These are phyloP conservation scores for Gymnopilus junonius DNA, from an alignment of 768 basidiomycete species.

Conservation along the genomic window DNA sequence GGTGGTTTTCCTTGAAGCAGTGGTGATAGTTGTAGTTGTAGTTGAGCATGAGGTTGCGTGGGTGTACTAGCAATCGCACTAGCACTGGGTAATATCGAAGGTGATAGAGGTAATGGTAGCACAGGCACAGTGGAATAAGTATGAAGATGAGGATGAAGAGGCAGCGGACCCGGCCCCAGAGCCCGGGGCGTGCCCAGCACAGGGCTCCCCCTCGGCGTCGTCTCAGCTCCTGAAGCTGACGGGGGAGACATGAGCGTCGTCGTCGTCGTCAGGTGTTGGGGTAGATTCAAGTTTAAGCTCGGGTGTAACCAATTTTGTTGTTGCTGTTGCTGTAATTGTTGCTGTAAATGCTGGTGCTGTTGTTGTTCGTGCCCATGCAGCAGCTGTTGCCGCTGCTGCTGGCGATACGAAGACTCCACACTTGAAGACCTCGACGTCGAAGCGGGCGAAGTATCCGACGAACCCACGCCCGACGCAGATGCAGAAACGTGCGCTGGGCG, in stretches of 20 bases:
- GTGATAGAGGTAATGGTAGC: not conserved
- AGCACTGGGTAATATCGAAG: not conserved
- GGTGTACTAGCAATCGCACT: not conserved
- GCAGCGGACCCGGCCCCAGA: slow-evolving; percentile 2
- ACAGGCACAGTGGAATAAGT: not conserved
- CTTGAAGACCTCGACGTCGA: slow-evolving; percentile 28
- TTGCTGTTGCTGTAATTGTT: too few relatives aligned
- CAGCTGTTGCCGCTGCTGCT: not conserved
- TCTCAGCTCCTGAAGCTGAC: slow-evolving; percentile 11
- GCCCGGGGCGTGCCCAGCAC: slow-evolving; percentile 27
- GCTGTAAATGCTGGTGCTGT: not conserved
- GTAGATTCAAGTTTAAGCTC: too few relatives aligned
- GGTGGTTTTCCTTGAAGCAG: not conserved
- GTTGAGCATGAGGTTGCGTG: not conserved
- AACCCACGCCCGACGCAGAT: too few relatives aligned
- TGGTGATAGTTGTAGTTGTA: too few relatives aligned
- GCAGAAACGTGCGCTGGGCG: slow-evolving; percentile 17
- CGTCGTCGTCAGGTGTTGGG: too few relatives aligned
- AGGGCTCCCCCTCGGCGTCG: slow-evolving; percentile 31
- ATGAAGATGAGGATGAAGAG: slow-evolving; percentile 3
- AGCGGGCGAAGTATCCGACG: slow-evolving; percentile 3
- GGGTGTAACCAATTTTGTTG: too few relatives aligned
- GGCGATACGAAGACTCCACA: slow-evolving; percentile 15
- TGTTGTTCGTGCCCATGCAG: not conserved
- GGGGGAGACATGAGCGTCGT: not conserved